phyloP scores from a whole-genome alignment of 345 rosid species.

The Kernera saxatilis region DNA sequence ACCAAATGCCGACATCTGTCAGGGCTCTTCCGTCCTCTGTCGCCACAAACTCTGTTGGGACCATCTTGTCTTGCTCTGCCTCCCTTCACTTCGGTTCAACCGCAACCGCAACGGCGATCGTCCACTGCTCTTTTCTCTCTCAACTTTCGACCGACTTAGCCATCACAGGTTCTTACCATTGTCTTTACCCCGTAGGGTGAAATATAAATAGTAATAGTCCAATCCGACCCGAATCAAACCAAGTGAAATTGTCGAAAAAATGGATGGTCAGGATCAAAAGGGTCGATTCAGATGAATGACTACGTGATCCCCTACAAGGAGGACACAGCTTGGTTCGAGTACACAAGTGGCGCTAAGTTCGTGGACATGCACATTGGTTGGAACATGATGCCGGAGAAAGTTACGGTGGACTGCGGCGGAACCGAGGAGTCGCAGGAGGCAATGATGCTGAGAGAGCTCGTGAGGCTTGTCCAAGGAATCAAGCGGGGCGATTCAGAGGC shows the following conservation, averaged over 20 bases:
- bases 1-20: constrained; percentile 45
- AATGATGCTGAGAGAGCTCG: constrained; percentile 49
- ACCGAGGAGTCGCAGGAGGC: constrained; percentile 53
- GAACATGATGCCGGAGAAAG: constrained; percentile 49
- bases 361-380: constrained; percentile 57
- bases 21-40: constrained; percentile 46
- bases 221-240: background rate
- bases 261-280: constrained; percentile 37
- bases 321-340: constrained; percentile 41
- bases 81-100: constrained; percentile 40
- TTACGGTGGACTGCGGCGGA: constrained; percentile 23
- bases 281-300: constrained; percentile 49
- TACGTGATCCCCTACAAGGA: constrained; percentile 53
- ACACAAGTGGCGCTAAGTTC: constrained; percentile 46
- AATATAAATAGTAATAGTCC: background rate
- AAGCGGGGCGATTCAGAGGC: constrained; percentile 18
- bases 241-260: background rate
- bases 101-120: constrained; percentile 29
- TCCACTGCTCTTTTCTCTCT: constrained; percentile 66
- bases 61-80: constrained; percentile 56
- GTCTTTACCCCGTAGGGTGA: background rate
- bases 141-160: constrained; percentile 44
- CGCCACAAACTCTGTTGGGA: constrained; percentile 44
- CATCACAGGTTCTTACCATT: constrained; percentile 23
- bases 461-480: constrained; percentile 37